Evolutionary conservation across 179 eudicot genomes (phyloP), one percentile per base, ranked within the genome.

Genomic region (Gypsophila paniculata): DNA sequence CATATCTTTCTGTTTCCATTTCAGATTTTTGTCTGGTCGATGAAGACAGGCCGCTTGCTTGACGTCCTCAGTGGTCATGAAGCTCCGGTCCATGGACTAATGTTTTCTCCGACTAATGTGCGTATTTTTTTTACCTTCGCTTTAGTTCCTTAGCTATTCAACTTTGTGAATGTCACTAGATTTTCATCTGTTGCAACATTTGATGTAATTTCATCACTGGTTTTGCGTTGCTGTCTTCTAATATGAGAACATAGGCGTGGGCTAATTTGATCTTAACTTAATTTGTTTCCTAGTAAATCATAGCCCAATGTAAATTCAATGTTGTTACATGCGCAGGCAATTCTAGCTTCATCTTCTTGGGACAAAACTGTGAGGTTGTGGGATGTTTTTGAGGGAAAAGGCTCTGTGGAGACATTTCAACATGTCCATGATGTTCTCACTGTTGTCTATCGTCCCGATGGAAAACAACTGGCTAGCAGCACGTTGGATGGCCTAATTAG

Each of bases 381-480:
- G 99, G 97, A 94, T 79, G 87, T 94, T 72, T 94, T 91, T 85
- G 90, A 89, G 75, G 99, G 97, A 71, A 94, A 88, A 74, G 99
- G 96, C 36, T 86, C 94, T 8, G 92, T 91, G 60, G 99, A 94
- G 85, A 88, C 89, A 78, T 94, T 94, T 84, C 85, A 78, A 26
- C 99, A 94, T 55, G 85, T 85, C 54, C 99, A 91, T 76, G 99
- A 91, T 79, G 99, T 94, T 81, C 99, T 94, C 59, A 88, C 99
- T 55, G 91, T 91, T 71, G 95, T 85, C 76, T 94, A 85, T 69
- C 94, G 99, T 65, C 99, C 99, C 59, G 99, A 94, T 86, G 97
- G 97, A 61, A 94, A 86, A 79, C 99, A 94, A 74, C 76, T 94
- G 70, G 99, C 99, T 74, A 81, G 89, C 77, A 94, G 99, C 82